Percentiles rank a stretch among this genome's conserved stretches.
Evolutionary conservation across 257 asterid genomes (phyloP).

Genomic region (Ophiorrhiza pumila): DNA sequence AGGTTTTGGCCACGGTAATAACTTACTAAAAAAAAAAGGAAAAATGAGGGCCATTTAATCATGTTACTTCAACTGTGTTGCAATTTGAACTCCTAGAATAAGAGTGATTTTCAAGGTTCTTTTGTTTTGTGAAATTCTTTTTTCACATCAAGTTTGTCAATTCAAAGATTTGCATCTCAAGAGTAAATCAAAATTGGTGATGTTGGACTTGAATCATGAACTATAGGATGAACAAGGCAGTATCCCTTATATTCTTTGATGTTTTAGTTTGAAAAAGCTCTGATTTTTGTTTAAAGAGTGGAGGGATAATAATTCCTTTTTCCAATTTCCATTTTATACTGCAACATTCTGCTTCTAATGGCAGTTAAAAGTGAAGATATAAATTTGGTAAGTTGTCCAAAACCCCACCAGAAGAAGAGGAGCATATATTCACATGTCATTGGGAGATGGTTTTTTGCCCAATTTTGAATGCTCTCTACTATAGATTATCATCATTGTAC

Average conservation of each 20-base stretch:
- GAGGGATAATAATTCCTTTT: background rate
- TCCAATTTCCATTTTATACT: background rate
- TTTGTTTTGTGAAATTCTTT: too few species aligned
- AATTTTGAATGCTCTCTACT: background rate
- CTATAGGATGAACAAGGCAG: background rate
- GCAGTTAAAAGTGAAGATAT: background rate
- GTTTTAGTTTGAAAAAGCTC: background rate
- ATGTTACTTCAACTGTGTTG: background rate
- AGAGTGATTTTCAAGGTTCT: too few species aligned
- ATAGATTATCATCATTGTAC: background rate
- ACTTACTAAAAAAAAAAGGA: too few species aligned
- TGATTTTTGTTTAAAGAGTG: background rate
- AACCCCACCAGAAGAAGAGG: background rate
- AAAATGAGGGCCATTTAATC: background rate
- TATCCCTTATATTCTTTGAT: background rate
- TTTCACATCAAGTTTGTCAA: background rate
- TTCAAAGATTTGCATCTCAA: too few species aligned
- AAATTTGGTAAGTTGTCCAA: background rate
- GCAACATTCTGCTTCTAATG: background rate
- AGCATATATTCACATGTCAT: background rate
- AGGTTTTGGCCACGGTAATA: background rate
- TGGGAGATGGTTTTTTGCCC: background rate
- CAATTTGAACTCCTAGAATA: background rate
- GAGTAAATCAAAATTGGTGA: background rate
- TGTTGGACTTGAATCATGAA: background rate